Evolutionary conservation across 345 rosid genomes (phyloP).

Genomic region (Triadica sebifera): DNA sequence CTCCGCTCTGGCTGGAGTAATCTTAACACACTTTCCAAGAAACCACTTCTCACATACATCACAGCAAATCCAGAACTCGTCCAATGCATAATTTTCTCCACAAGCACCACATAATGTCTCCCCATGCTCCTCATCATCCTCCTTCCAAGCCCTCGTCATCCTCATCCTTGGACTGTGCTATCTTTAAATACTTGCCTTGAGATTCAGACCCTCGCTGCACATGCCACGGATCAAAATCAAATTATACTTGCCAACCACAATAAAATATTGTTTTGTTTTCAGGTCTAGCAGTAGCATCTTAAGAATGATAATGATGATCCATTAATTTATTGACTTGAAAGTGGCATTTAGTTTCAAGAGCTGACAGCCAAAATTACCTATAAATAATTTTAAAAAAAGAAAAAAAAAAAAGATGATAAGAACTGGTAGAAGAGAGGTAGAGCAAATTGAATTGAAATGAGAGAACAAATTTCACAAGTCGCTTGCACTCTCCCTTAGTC

Average conservation of each 20-base stretch:
- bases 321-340: neutral
- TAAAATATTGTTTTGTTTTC: neutral
- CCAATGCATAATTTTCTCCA: constrained; percentile 28
- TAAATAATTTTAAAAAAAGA: no score
- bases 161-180: constrained; percentile 16
- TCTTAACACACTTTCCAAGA: constrained; percentile 30
- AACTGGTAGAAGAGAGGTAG: no score
- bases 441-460: no score
- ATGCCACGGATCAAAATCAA: neutral
- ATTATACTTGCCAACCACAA: neutral
- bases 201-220: constrained; percentile 21
- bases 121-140: constrained; percentile 28
- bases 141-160: constrained; percentile 24
- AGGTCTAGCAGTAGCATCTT: neutral
- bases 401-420: neutral
- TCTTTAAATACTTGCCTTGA: constrained; percentile 19
- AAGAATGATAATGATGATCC: neutral
- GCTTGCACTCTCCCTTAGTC: no score
- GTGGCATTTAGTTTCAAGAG: neutral
- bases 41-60: constrained; percentile 31
- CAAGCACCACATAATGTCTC: constrained; percentile 29
- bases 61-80: constrained; percentile 32
- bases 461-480: no score
- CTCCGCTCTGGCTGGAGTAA: constrained; percentile 31
- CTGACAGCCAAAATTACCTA: neutral